phyloP scores from a whole-genome alignment of 768 basidiomycete genomes.

The Agrocybe pediades region DNA sequence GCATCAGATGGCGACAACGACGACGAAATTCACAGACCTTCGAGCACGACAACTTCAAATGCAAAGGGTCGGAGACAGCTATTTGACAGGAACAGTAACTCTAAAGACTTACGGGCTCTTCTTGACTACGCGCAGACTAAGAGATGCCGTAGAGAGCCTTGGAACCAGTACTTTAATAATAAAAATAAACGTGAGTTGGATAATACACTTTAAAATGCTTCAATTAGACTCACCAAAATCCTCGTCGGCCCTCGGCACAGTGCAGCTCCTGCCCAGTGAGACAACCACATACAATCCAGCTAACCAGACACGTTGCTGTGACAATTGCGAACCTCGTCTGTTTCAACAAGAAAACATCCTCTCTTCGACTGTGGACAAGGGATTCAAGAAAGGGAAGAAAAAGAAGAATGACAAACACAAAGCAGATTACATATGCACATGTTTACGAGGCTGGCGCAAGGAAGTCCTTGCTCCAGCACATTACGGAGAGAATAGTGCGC shows the following conservation, averaged over 20 bases:
- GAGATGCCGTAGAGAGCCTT: conserved; percentile 1
- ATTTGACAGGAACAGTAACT: background rate
- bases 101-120: background rate
- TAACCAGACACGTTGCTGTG: conserved; percentile 10
- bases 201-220: background rate
- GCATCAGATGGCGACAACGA: background rate
- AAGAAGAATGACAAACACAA: conserved; percentile 1
- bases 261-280: background rate
- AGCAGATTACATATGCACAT: background rate
- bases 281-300: conserved; percentile 7
- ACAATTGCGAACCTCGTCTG: conserved; percentile 9
- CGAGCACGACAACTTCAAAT: background rate
- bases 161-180: conserved; percentile 15
- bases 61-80: background rate
- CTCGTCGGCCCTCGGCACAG: too few relatives aligned
- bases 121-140: background rate
- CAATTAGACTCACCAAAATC: background rate
- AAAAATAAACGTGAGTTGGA: conserved; percentile 15
- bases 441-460: conserved; percentile 9
- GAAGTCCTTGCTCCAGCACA: background rate
- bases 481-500: background rate
- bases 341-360: conserved; percentile 8
- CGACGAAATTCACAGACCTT: background rate
- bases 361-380: background rate
- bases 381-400: conserved; percentile 11